Evolutionary conservation across 2,329 filamentous ascomycete genomes (phyloP).

Genomic region (Gaeumannomyces sp.): DNA sequence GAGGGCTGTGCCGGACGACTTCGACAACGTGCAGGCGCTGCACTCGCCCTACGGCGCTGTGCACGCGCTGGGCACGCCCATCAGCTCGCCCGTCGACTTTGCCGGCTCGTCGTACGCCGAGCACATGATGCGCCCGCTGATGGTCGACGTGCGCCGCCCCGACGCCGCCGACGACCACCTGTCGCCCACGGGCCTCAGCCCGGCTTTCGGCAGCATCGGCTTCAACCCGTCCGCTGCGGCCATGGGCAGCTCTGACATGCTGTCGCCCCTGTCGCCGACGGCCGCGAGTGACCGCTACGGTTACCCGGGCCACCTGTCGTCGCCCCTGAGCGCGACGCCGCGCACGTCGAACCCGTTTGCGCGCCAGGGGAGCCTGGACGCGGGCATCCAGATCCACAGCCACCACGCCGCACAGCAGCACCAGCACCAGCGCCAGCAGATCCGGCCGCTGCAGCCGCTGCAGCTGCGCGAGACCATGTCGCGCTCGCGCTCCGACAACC

Average conservation of each 20-base stretch:
- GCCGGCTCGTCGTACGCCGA: slow-evolving; percentile 45
- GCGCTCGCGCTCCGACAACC: slow-evolving; percentile 49
- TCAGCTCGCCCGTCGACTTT: slow-evolving; percentile 44
- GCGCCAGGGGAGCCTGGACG: slow-evolving; percentile 41
- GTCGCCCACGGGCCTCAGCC: slow-evolving; percentile 60
- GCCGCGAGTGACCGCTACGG: slow-evolving; percentile 46
- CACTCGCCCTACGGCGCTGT: slow-evolving; percentile 62
- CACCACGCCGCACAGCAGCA: slow-evolving; percentile 36
- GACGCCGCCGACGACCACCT: slow-evolving; percentile 57
- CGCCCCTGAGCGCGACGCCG: slow-evolving; percentile 36
- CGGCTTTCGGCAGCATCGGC: slow-evolving; percentile 60
- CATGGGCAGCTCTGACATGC: slow-evolving; percentile 46
- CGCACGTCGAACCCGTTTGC: slow-evolving; percentile 47
- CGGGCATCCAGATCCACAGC: slow-evolving; percentile 37
- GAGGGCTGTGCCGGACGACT: slow-evolving; percentile 64
- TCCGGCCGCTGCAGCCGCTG: slow-evolving; percentile 50
- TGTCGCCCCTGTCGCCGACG: slow-evolving; percentile 51
- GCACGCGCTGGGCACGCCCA: slow-evolving; percentile 41
- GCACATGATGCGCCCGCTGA: slow-evolving; percentile 60
- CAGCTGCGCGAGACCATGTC: slow-evolving; percentile 52
- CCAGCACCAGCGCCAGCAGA: slow-evolving; percentile 30
- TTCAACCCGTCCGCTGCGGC: slow-evolving; percentile 47
- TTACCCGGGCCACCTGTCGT: slow-evolving; percentile 42
- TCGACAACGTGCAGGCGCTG: slow-evolving; percentile 63
- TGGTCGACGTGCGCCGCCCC: slow-evolving; percentile 60